Evolutionary conservation across 148 eudicot genomes (phyloP), one percentile per base, ranked within the genome.

Genomic region (Pouteria glomerata): DNA sequence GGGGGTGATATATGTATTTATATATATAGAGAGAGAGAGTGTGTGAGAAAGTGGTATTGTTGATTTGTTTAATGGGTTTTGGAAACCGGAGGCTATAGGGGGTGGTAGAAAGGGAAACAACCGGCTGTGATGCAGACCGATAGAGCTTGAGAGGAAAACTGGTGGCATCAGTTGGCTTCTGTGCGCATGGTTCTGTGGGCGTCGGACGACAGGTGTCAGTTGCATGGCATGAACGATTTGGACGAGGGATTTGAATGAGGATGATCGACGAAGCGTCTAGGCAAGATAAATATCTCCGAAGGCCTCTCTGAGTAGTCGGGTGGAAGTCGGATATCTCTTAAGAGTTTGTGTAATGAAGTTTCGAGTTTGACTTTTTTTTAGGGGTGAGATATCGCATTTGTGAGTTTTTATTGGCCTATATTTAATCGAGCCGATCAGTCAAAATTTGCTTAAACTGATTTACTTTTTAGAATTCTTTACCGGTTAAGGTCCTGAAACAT

Each of bases 191-290:
- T 37, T 63, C 48, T 24, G 52, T 42, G 50, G 30, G 66, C 52
- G 51, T n/a, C n/a, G n/a, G 42, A 50, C 30, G 67, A 13, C 67
- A 63, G 19, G 50, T 63, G 68, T 64, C 33, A 3, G 68, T 64
- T 57, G 19, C 62, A 2, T 8, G 27, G 23, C 47, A 8, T n/a
- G n/a, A n/a, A n/a, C n/a, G n/a, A n/a, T n/a, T n/a, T n/a, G n/a
- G n/a, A 21, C 8, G 44, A 14, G 0, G 11, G 68, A 26, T 39
- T 63, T 13, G 52, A 51, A 64, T 64, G 13, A 64, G 33, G 13
- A 14, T 30, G 5, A 45, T n/a, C n/a, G n/a, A 33, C 10, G 27
- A 33, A 23, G 35, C n/a, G 44, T 13, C 19, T 6, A 8, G 26
- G 16, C 52, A 48, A 5, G 18, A 4, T 12, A 47, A 10, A 47